Conservation (phyloP, 2,329 filamentous ascomycete genomes). For the Colletotrichum higginsianum region DNA sequence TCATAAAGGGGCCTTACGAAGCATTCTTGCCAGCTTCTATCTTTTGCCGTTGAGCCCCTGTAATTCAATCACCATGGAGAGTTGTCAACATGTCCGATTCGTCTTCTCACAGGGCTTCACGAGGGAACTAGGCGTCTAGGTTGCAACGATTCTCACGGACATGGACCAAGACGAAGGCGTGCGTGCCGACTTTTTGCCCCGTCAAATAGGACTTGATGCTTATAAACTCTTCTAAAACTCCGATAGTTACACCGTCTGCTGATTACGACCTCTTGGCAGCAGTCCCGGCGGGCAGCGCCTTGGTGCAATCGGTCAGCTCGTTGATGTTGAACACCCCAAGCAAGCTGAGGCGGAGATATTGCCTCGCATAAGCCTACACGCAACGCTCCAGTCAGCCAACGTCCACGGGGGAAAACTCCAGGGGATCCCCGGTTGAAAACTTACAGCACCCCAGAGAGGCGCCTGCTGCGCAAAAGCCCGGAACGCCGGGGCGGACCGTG, state of each 20-base stretch:
- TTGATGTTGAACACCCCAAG: constrained; percentile 72
- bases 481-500: constrained; percentile 55
- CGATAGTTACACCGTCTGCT: not conserved
- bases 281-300: constrained; percentile 57
- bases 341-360: constrained; percentile 68
- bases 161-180: not conserved
- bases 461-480: constrained; percentile 55
- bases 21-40: no score
- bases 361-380: constrained; percentile 63
- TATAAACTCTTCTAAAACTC: not conserved
- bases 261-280: not conserved
- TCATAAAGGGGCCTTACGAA: no score
- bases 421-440: constrained; percentile 17
- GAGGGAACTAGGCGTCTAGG: no score
- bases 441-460: constrained; percentile 58
- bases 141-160: no score
- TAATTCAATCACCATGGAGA: no score
- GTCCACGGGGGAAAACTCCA: no score
- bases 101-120: no score
- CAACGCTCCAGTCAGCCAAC: no score
- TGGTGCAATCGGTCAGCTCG: constrained; percentile 68
- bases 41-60: no score
- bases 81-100: no score
- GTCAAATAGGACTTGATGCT: not conserved
- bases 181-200: not conserved